Evolutionary conservation across 1,284 basidiomycete genomes (phyloP).

Genomic region (Ceratobasidium sp.): DNA sequence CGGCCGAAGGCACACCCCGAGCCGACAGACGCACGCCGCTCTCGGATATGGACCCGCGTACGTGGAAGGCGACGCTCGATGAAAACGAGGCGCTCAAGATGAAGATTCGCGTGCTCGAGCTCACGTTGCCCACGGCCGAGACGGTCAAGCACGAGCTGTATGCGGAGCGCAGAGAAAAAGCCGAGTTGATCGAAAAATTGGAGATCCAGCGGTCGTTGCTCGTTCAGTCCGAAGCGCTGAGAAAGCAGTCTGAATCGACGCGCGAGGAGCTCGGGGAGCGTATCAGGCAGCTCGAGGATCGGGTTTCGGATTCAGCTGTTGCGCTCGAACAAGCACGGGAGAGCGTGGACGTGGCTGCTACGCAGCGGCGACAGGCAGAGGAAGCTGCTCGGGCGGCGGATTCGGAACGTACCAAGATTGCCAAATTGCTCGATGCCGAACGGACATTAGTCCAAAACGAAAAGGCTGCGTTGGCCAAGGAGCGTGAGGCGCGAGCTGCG

Average conservation of each 20-base stretch:
- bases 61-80: slow-evolving; percentile 27
- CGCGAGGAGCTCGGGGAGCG: slow-evolving; percentile 15
- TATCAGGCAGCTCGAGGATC: slow-evolving; percentile 29
- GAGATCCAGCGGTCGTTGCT: slow-evolving; percentile 27
- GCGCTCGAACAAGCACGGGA: slow-evolving; percentile 9
- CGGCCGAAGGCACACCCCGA: not conserved
- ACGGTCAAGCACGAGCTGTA: slow-evolving; percentile 32
- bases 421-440: slow-evolving; percentile 20
- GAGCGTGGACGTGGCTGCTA: slow-evolving; percentile 3
- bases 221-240: slow-evolving; percentile 21
- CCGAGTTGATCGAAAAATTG: slow-evolving; percentile 9
- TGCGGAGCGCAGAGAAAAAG: slow-evolving; percentile 28
- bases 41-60: slow-evolving; percentile 20
- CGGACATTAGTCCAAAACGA: slow-evolving; percentile 5
- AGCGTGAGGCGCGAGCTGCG: slow-evolving; percentile 1
- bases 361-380: slow-evolving; percentile 12
- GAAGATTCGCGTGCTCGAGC: slow-evolving; percentile 33
- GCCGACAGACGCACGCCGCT: not conserved
- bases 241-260: slow-evolving; percentile 18
- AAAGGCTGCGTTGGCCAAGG: slow-evolving; percentile 8
- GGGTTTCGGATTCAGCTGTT: slow-evolving; percentile 14
- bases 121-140: slow-evolving; percentile 31
- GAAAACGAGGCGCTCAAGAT: slow-evolving; percentile 37
- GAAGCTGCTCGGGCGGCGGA: slow-evolving; percentile 10
- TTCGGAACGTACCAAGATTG: slow-evolving; percentile 10